phyloP scores from a whole-genome alignment of 805 yeast genomes.

The Pichia nanzhaoensis region DNA sequence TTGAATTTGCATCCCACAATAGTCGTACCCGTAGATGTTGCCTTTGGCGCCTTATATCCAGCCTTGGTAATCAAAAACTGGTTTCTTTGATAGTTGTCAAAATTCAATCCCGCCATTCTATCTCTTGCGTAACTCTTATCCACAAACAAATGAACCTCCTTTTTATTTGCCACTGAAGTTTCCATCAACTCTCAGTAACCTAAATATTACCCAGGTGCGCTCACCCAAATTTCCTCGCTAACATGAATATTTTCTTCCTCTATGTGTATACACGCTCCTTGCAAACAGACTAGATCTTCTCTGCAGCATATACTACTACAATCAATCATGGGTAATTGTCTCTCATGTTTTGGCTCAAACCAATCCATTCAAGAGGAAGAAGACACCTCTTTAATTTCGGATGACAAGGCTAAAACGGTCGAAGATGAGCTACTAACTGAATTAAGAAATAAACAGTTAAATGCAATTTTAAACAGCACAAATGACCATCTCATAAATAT shows the following conservation, averaged over 20 bases:
- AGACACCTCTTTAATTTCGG: conserved; percentile 6
- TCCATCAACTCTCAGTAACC: not conserved
- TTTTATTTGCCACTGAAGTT: conserved; percentile 8
- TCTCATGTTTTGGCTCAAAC: conserved; percentile 25
- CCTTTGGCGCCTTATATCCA: conserved; percentile 74
- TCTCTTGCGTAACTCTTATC: too few relatives aligned
- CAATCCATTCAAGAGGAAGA: conserved; percentile 8
- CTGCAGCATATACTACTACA: not conserved
- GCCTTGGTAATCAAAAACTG: conserved; percentile 53
- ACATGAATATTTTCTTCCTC: too few relatives aligned
- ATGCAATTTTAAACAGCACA: conserved; percentile 28
- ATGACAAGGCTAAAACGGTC: conserved; percentile 3
- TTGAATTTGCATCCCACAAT: conserved; percentile 92
- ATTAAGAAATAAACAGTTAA: conserved; percentile 28
- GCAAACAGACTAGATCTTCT: not conserved
- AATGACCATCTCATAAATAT: conserved; percentile 30
- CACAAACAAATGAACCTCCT: too few relatives aligned
- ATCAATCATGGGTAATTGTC: conserved; percentile 29
- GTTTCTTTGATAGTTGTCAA: conserved; percentile 92
- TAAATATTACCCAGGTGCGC: too few relatives aligned
- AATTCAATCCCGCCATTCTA: conserved; percentile 83
- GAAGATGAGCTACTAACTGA: conserved; percentile 23
- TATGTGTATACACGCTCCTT: not conserved
- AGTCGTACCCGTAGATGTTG: conserved; percentile 98
- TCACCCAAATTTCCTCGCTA: too few relatives aligned